Evolutionary conservation across 1,284 basidiomycete genomes (phyloP), one percentile per base, ranked within the genome.

Genomic region (Ustilago lituana): DNA sequence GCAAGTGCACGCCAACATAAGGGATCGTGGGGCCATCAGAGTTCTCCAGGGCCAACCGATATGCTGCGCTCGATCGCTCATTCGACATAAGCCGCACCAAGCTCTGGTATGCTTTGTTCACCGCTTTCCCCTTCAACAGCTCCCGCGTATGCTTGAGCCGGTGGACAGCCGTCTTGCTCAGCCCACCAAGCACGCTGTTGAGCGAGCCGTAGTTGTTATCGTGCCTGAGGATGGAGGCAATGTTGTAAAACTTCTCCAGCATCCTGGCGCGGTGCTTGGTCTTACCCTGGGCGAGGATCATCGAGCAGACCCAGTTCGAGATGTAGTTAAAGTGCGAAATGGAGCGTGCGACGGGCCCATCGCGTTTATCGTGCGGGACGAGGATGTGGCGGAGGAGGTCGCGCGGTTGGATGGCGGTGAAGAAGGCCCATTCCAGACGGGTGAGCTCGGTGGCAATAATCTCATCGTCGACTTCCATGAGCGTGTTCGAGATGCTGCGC

Each of bases 301-400:
- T 76, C 15, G 74, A 69, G 41, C 71, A 76, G 3, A 79, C 74
- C 77, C 77, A 79, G 44, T 60, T 63, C 17, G 74, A 76, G 41
- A 77, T 63, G 60, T 79, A 79, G 55, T 79, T 79, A 50, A 79
- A 79, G 59, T 79, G 77, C 15, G 65, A 71, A 27, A 79, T 79
- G 24, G 64, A 71, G 9, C 64, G 59, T n/a, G 76, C 48, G 7
- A 77, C 76, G 2, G 76, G 72, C 0, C 75, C 75, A 22, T 72
- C 62, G 20, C 77, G 68, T 17, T 65, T 55, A 11, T 69, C 54
- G 37, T 70, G 50, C 5, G 70, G 61, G 1, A 77, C 74, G 3
- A 79, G 67, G 19, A 76, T 74, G 53, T 79, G 77, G 10, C 77
- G 68, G 11, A 79, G 56, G 40, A 77, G 49, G 43, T 79, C 77